Conservation (phyloP, 2,329 filamentous ascomycete genomes). For the Colletotrichum karsti region DNA sequence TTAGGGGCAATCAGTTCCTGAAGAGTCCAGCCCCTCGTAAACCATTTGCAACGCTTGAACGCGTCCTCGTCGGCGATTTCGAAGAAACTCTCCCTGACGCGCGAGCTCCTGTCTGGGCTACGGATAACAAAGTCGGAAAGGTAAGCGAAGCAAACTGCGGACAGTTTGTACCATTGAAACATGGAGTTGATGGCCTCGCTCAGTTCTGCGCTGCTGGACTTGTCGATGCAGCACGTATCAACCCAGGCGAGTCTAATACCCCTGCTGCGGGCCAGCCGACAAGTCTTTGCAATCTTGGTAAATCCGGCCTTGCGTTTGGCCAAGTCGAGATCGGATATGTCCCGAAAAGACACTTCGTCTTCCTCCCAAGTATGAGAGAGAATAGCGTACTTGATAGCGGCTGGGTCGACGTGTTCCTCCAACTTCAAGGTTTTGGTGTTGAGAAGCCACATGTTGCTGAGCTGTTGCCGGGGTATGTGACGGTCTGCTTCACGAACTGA, state of each 20-base stretch:
- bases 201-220: slow-evolving; percentile 32
- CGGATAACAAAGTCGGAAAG: not conserved
- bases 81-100: no score
- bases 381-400: slow-evolving; percentile 29
- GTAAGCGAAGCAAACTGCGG: slow-evolving; percentile 30
- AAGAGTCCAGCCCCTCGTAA: not conserved
- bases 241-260: slow-evolving; percentile 30
- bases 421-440: not conserved
- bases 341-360: slow-evolving; percentile 32
- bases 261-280: not conserved
- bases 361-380: slow-evolving; percentile 37
- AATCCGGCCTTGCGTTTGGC: slow-evolving; percentile 8
- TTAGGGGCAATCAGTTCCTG: not conserved
- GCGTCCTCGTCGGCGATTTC: not conserved
- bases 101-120: no score
- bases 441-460: not conserved
- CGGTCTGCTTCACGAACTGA: no score
- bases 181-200: slow-evolving; percentile 30
- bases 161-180: slow-evolving; percentile 30
- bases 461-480: no score
- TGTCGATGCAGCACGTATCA: slow-evolving; percentile 37
- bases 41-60: not conserved
- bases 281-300: slow-evolving; percentile 12
- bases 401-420: not conserved
- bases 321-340: not conserved